phyloP scores from a whole-genome alignment of 345 rosid species.

The Theobroma cacao region DNA sequence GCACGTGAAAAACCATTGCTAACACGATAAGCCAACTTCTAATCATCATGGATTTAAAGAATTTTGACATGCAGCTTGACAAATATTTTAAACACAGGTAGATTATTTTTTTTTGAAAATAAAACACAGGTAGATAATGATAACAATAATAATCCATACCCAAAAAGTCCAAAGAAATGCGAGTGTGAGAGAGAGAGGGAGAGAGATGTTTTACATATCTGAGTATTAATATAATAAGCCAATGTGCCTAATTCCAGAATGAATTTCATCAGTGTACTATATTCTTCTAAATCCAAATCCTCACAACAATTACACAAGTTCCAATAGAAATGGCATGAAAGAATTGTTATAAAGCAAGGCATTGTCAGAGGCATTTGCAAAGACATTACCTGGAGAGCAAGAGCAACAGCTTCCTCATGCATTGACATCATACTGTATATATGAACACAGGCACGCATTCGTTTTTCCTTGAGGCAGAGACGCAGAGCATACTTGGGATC shows the following conservation, averaged over 20 bases:
- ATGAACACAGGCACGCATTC: conserved; percentile 96
- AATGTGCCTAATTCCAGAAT: conserved; percentile 8
- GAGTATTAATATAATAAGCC: not conserved
- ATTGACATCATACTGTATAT: conserved; percentile 99
- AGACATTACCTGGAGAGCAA: conserved; percentile 82
- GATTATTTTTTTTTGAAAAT: not conserved
- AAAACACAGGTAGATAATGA: not conserved
- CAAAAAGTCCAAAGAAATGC: not conserved
- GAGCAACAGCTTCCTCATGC: conserved; percentile 99
- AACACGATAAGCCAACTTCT: not conserved
- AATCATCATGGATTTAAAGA: not conserved
- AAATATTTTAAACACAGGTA: not conserved
- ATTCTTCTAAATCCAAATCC: not conserved
- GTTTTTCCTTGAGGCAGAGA: conserved; percentile 91
- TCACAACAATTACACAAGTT: conserved; percentile 1
- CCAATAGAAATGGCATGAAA: not conserved
- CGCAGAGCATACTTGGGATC: conserved; percentile 98
- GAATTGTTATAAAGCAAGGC: not conserved
- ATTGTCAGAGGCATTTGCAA: not conserved
- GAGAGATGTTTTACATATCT: not conserved
- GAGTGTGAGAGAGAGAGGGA: not conserved
- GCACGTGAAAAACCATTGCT: not conserved
- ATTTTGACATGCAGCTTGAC: not conserved
- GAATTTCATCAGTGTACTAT: conserved; percentile 1
- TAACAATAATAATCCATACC: not conserved